Percentiles rank a stretch among this genome's conserved stretches.
phyloP scores from a whole-genome alignment of 2,329 filamentous ascomycete species.

The Fusarium napiforme region DNA sequence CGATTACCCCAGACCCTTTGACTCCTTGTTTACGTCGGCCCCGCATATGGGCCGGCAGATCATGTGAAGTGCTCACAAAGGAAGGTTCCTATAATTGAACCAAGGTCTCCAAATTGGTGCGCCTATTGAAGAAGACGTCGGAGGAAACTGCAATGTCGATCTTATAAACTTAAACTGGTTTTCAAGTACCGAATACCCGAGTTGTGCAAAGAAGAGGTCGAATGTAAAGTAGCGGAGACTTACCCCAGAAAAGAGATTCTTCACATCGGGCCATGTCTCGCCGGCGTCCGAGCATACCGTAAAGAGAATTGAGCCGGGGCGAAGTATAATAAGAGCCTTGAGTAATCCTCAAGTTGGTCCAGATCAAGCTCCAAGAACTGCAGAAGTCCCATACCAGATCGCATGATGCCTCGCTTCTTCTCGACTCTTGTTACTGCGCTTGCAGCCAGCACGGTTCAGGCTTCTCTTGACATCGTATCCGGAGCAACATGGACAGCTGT shows the following conservation, averaged over 20 bases:
- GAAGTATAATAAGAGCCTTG: background rate
- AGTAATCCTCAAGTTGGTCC: background rate
- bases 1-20: background rate
- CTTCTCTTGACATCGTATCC: conserved; percentile 52
- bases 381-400: too few relatives aligned
- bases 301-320: background rate
- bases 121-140: background rate
- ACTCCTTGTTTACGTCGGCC: background rate
- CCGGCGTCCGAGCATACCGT: conserved; percentile 5
- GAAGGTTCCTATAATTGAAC: background rate
- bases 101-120: conserved; percentile 6
- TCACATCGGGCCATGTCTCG: background rate
- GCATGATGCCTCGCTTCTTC: conserved; percentile 6
- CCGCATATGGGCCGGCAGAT: conserved; percentile 11
- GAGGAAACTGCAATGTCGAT: conserved; percentile 1
- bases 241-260: background rate
- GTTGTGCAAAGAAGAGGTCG: fast-evolving
- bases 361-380: background rate
- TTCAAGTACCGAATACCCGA: background rate
- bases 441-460: conserved; percentile 5
- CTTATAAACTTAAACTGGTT: background rate
- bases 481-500: conserved; percentile 61
- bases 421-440: conserved; percentile 9
- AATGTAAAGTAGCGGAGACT: background rate
- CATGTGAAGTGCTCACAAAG: conserved; percentile 5